phyloP scores from a whole-genome alignment of 495 filamentous ascomycete species.

The Darksidea phi region DNA sequence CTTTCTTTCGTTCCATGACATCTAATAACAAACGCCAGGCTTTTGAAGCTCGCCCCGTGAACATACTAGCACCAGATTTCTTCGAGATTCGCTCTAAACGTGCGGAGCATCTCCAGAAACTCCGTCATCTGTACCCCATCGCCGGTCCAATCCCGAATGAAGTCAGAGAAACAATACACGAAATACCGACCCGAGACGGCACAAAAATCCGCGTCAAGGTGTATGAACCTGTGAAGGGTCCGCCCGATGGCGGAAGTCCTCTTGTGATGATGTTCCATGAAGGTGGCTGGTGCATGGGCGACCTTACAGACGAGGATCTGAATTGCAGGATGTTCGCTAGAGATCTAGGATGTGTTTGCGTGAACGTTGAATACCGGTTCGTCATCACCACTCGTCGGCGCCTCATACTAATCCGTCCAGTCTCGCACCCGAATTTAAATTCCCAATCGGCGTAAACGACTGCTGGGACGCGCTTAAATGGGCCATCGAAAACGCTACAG shows the following conservation, averaged over 20 bases:
- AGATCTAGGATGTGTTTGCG: conserved; percentile 30
- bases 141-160: conserved; percentile 27
- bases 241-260: conserved; percentile 26
- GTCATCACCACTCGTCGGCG: neutral
- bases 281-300: conserved; percentile 35
- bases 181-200: conserved; percentile 30
- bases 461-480: conserved; percentile 33
- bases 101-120: conserved; percentile 21
- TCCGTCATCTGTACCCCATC: conserved; percentile 32
- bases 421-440: conserved; percentile 34
- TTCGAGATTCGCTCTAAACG: conserved; percentile 17
- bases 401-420: conserved; percentile 2
- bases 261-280: conserved; percentile 34
- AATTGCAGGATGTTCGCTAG: conserved; percentile 33
- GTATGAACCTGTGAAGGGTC: conserved; percentile 23
- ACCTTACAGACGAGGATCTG: conserved; percentile 33
- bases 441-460: conserved; percentile 30
- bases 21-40: conserved; percentile 6
- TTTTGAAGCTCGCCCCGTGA: conserved; percentile 17
- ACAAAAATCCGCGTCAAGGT: conserved; percentile 21
- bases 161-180: conserved; percentile 28
- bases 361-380: conserved; percentile 37
- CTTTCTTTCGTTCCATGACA: neutral
- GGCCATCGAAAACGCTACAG: conserved; percentile 9
- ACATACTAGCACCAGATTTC: conserved; percentile 11